Base-by-base conservation (phyloP, 2,329 filamentous ascomycete genomes). In the Penicillium sp. region DNA sequence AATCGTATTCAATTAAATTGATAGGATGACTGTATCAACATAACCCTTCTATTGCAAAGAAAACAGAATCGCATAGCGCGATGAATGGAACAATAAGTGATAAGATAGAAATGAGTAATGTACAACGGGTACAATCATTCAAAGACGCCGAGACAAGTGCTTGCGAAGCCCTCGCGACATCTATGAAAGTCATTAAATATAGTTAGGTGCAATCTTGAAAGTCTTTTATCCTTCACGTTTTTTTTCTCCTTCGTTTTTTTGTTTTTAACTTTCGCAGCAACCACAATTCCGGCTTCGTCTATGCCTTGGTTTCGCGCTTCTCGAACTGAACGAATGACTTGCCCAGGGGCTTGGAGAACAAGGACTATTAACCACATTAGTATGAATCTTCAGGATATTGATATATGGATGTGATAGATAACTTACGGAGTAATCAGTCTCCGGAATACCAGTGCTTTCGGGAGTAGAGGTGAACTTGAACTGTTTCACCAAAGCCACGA, bases 251-350 rank as follows among this genome's bases (percentile, higher is more conserved):
- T n/a, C n/a, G n/a, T n/a, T 32, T 30, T 18, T 36, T 27, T 29
- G 18, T 36, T n/a, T 32, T 13, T 15, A 6, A 43, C 20, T 17
- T 27, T n/a, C n/a, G 20, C 34, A 15, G n/a, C 17, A 34, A 34
- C 17, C 15, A 20, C 32, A 46, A 33, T 26, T 34, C 20, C n/a
- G 41, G 36, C 23, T 42, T 48, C 36, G 15, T 56, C 60, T 49
- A 70, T 58, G 59, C 58, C 50, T 72, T 73, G 33, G 45, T 42
- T 39, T 63, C 57, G 42, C 71, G 69, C 61, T 66, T 72, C 79
- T 95, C 89, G 85, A 89, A 96, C 70, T 83, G 78, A 42, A 96
- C 84, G 44, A 84, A 79, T 39, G 87, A 87, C 34, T 87, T 87
- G 70, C 87, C 83, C 45, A 89, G 71, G 9, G 88, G 88, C 61